Base-by-base conservation (phyloP, 805 yeast genomes). In the Clavispora fructus region DNA sequence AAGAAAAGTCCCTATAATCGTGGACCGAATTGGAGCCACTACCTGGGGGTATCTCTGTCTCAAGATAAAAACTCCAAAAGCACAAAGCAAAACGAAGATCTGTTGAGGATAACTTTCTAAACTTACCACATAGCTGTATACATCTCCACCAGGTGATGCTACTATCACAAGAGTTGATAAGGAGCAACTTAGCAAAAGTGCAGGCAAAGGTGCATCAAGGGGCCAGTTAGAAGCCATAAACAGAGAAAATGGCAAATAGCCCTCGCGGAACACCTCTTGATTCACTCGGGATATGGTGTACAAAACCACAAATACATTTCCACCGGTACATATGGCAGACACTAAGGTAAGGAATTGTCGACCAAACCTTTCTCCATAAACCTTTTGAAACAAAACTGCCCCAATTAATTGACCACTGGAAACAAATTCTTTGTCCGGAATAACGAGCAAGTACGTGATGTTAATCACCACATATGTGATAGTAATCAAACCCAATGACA, bases 251-350 rank as follows among this genome's bases (percentile, higher is more conserved):
- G 88, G 88, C 12, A 81, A 56, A 46, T 70, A 78, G 0, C 87
- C 87, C 53, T 81, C 86, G 46, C 84, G 67, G 52, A 82, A 80
- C 5, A 78, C 77, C 59, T 82, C 87, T 57, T 82, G 88, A 51
- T 78, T 78, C 67, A 78, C 76, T 57, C 88, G 68, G 0, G 85
- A 78, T 10, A 79, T 67, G 5, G 81, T 73, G 57, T 81, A 82
- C 14, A 80, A 53, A 1, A 79, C 83, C 10, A 82, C 86, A 59
- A 80, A 74, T 3, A 82, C 77, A 54, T 82, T 82, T 0, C 87
- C 84, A 1, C 78, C 79, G 5, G 86, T 73, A 35, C 82, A 78
- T n/a, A 81, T 46, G 0, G 85, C 85, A 26, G 82, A 76, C 0
- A 84, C 70, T 31, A 78, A 57, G 0, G 86, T 77, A 40, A 82